A percentile compares a stretch with the other conserved stretches of the same genome.
phyloP scores from a whole-genome alignment of 208 protist species.

The Sergeia podlipaevii region DNA sequence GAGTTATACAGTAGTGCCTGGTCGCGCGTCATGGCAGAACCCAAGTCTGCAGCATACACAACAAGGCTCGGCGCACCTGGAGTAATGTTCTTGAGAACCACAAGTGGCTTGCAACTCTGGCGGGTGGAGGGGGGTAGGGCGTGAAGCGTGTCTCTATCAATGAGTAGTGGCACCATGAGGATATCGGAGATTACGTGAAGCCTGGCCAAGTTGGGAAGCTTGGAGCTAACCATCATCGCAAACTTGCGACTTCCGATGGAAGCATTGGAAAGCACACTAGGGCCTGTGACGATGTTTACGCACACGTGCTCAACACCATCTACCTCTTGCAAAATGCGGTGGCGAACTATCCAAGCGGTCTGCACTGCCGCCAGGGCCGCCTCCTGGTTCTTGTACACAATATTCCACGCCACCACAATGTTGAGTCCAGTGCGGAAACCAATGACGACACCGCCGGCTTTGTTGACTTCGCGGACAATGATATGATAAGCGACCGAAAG shows the following conservation, averaged over 20 bases:
- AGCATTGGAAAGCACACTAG: constrained; percentile 3
- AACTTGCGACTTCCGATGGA: not conserved
- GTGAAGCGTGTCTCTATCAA: constrained; percentile 8
- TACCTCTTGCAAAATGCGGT: not conserved
- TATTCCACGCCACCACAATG: constrained; percentile 5
- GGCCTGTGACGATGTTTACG: constrained; percentile 3
- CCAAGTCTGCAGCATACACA: constrained; percentile 5
- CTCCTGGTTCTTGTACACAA: not conserved
- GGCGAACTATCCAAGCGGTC: not conserved
- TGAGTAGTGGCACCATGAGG: not conserved
- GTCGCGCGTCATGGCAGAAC: not conserved
- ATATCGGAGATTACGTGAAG: not conserved
- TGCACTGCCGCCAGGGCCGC: constrained; percentile 6
- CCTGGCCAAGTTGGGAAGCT: not conserved
- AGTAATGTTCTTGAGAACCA: not conserved
- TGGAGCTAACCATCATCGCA: not conserved
- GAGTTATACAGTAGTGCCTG: constrained; percentile 11
- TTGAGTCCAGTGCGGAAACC: not conserved
- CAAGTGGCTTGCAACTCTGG: constrained; percentile 9
- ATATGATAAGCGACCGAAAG: not conserved
- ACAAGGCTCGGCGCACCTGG: not conserved
- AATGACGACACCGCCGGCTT: constrained; percentile 7
- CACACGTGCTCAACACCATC: not conserved
- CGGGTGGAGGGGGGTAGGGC: not conserved
- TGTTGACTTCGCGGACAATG: constrained; percentile 6